Evolutionary conservation across 495 filamentous ascomycete genomes (phyloP).

Genomic region (Collariella sp.): DNA sequence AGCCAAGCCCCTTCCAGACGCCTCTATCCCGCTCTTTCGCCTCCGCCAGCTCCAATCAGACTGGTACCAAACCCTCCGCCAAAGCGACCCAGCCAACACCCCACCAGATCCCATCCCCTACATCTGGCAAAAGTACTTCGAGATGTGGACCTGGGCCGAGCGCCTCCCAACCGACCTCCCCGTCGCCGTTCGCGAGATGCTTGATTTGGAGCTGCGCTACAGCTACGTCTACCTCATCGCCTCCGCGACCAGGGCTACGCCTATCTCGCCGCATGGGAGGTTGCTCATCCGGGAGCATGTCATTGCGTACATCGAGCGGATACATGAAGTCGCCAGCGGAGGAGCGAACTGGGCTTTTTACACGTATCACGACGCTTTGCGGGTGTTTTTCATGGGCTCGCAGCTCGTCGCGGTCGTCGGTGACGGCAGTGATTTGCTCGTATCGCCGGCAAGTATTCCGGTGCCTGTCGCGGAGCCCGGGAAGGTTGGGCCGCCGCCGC

Average conservation of each 20-base stretch:
- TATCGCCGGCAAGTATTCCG: slow-evolving; percentile 29
- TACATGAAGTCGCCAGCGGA: slow-evolving; percentile 46
- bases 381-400: slow-evolving; percentile 61
- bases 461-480: slow-evolving; percentile 23
- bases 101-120: slow-evolving; percentile 51
- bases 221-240: slow-evolving; percentile 77
- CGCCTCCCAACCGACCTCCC: slow-evolving; percentile 50
- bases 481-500: slow-evolving; percentile 29
- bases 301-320: slow-evolving; percentile 58
- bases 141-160: slow-evolving; percentile 59
- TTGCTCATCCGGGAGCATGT: slow-evolving; percentile 74
- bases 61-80: slow-evolving; percentile 77
- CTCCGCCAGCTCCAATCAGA: slow-evolving; percentile 69
- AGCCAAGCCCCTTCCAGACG: slow-evolving; percentile 40
- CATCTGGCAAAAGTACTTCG: slow-evolving; percentile 54
- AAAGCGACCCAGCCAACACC: slow-evolving; percentile 52
- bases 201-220: slow-evolving; percentile 76
- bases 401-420: slow-evolving; percentile 60
- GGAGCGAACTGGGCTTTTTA: slow-evolving; percentile 48
- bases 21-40: slow-evolving; percentile 57
- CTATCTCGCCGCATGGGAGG: slow-evolving; percentile 57
- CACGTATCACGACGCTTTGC: slow-evolving; percentile 64
- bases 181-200: slow-evolving; percentile 53
- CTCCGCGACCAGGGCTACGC: slow-evolving; percentile 57
- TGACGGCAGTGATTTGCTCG: slow-evolving; percentile 44